phyloP scores from a whole-genome alignment of 1,139 yeast species.

The Taphrina sp. region DNA sequence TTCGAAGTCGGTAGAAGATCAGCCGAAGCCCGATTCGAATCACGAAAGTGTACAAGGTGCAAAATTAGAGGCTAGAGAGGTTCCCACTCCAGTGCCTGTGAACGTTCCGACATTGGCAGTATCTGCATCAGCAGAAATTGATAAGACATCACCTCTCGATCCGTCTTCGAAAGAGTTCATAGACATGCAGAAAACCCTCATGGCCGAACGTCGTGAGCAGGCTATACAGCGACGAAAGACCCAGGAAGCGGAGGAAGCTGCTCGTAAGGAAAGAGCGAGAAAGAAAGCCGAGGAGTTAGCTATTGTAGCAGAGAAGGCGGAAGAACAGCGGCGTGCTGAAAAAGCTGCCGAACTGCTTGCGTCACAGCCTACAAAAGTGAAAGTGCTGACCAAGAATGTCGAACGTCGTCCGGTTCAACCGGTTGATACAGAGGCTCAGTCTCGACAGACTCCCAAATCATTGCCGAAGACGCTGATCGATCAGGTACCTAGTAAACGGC shows the following conservation, averaged over 20 bases:
- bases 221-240: slow-evolving; percentile 25
- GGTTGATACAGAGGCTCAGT: background rate
- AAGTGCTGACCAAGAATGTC: background rate
- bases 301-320: slow-evolving; percentile 18
- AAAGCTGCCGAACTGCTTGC: background rate
- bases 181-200: slow-evolving; percentile 27
- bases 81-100: background rate
- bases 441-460: too few relatives aligned
- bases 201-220: slow-evolving; percentile 29
- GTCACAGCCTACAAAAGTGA: slow-evolving; percentile 3
- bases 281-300: slow-evolving; percentile 30
- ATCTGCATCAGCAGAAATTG: background rate
- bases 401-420: background rate
- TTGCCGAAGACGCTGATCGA: background rate
- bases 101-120: background rate
- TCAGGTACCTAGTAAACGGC: background rate
- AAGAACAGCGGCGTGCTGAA: background rate
- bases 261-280: slow-evolving; percentile 24
- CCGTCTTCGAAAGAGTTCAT: slow-evolving; percentile 29
- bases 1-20: background rate
- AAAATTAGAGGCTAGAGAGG: background rate
- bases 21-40: background rate
- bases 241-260: slow-evolving; percentile 24
- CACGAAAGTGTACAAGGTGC: background rate
- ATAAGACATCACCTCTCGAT: slow-evolving; percentile 10